Percentiles rank a stretch among this genome's conserved stretches.
phyloP scores from a whole-genome alignment of 1,284 basidiomycete genomes.

The Boletus sp. region DNA sequence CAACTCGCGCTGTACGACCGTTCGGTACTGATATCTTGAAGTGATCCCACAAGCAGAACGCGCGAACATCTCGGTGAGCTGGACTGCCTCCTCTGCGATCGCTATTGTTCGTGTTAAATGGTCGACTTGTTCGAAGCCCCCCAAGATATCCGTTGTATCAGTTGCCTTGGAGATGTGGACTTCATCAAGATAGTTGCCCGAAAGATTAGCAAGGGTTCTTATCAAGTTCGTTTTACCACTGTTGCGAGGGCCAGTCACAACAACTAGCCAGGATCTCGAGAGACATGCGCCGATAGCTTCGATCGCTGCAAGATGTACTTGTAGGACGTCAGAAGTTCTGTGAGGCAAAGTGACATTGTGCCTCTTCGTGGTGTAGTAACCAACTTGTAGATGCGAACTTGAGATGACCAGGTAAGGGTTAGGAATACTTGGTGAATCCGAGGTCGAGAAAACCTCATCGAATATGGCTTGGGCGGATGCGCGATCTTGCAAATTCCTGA shows the following conservation, averaged over 20 bases:
- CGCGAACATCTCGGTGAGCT: slow-evolving; percentile 41
- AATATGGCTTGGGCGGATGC: slow-evolving; percentile 62
- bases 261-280: slow-evolving; percentile 83
- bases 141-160: slow-evolving; percentile 93
- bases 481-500: slow-evolving; percentile 74
- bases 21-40: slow-evolving; percentile 24
- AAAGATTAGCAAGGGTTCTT: slow-evolving; percentile 67
- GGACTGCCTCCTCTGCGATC: slow-evolving; percentile 43
- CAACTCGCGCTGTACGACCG: slow-evolving; percentile 21
- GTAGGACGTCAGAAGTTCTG: slow-evolving; percentile 54
- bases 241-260: slow-evolving; percentile 75
- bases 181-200: slow-evolving; percentile 71
- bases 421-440: slow-evolving; percentile 16
- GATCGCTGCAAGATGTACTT: slow-evolving; percentile 64
- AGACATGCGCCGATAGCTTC: slow-evolving; percentile 80
- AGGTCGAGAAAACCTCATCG: slow-evolving; percentile 54
- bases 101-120: slow-evolving; percentile 38
- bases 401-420: slow-evolving; percentile 36
- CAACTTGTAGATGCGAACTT: slow-evolving; percentile 71
- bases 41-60: slow-evolving; percentile 39
- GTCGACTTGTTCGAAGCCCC: slow-evolving; percentile 94
- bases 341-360: slow-evolving; percentile 38
- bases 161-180: slow-evolving; percentile 85
- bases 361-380: slow-evolving; percentile 60
- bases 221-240: slow-evolving; percentile 84